Conservation (phyloP, 108 stramenopile species). For the Skeletonema marinoi region DNA sequence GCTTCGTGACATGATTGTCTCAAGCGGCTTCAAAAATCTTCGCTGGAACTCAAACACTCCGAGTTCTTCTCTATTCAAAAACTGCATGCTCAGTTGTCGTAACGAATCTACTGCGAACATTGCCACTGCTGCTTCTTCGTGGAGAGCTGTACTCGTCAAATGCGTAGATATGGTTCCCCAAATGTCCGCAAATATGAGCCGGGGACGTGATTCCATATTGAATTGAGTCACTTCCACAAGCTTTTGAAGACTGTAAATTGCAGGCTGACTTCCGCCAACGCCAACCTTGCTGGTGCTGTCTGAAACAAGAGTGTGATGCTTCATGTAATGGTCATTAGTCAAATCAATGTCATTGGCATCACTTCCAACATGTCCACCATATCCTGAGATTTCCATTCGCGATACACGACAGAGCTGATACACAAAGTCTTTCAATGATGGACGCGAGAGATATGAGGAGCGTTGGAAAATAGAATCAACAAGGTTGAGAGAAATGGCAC, state of each 20-base stretch:
- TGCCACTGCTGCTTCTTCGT: constrained; percentile 91
- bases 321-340: constrained; percentile 73
- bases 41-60: constrained; percentile 95
- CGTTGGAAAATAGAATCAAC: constrained; percentile 88
- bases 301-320: constrained; percentile 62
- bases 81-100: constrained; percentile 96
- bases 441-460: constrained; percentile 75
- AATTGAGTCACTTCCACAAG: constrained; percentile 98
- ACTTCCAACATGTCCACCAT: constrained; percentile 71
- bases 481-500: constrained; percentile 72
- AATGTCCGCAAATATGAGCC: constrained; percentile 93
- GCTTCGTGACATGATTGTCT: constrained; percentile 82
- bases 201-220: constrained; percentile 95
- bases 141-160: constrained; percentile 91
- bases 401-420: constrained; percentile 91
- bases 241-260: constrained; percentile 96
- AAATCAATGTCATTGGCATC: constrained; percentile 73
- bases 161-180: constrained; percentile 93
- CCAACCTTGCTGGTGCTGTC: constrained; percentile 26
- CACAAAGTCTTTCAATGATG: constrained; percentile 88
- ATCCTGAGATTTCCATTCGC: constrained; percentile 90
- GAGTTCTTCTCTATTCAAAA: constrained; percentile 92
- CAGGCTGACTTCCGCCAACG: constrained; percentile 72
- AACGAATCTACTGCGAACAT: constrained; percentile 99
- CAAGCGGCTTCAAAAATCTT: constrained; percentile 94